These are phyloP conservation scores for Umbelopsis isabellina DNA, from an alignment of 192 early-diverging fungal species.

Conservation along the genomic window DNA sequence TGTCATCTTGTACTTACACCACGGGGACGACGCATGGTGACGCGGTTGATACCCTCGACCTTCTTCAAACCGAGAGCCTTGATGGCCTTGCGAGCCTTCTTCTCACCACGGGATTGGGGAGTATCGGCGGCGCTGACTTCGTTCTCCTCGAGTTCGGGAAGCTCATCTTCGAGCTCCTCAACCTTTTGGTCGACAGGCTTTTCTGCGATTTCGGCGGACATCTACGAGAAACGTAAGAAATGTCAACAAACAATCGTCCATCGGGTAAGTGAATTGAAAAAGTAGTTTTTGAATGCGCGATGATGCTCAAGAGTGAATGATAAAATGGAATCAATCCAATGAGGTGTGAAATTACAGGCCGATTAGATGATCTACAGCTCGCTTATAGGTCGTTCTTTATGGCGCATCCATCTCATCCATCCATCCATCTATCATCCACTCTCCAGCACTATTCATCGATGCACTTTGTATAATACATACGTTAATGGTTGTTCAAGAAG, in stretches of 20 bases:
- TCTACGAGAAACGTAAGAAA: conserved; percentile 16
- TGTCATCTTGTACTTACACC: conserved; percentile 54
- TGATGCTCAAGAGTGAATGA: background rate
- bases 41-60: conserved; percentile 84
- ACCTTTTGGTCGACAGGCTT: conserved; percentile 34
- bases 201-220: conserved; percentile 36
- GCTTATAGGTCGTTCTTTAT: background rate
- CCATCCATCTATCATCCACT: background rate
- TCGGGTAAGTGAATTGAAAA: too few relatives aligned
- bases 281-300: background rate
- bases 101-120: conserved; percentile 81
- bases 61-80: conserved; percentile 88
- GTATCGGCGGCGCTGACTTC: conserved; percentile 29
- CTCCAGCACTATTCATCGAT: background rate
- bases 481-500: conserved; percentile 18
- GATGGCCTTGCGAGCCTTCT: conserved; percentile 97
- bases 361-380: background rate
- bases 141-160: conserved; percentile 45
- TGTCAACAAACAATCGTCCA: background rate
- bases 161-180: conserved; percentile 37
- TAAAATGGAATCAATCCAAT: background rate
- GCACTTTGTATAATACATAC: background rate
- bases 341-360: background rate
- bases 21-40: conserved; percentile 84
- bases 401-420: background rate